Evolutionary conservation across 169 alveolate species (phyloP).

Genomic region (Plasmodium coatneyi): DNA sequence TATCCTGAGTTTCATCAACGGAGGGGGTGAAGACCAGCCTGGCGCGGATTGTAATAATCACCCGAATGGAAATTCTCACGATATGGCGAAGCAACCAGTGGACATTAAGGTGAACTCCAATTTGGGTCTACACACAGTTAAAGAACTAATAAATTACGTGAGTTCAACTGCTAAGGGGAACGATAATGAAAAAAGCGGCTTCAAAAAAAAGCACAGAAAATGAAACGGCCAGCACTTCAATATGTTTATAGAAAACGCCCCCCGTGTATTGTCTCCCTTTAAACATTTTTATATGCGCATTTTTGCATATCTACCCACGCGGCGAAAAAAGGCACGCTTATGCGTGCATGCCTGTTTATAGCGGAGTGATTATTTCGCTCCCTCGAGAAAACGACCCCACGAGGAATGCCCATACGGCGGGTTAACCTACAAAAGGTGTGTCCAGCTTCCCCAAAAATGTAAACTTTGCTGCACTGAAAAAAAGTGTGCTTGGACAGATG

Average conservation of each 20-base stretch:
- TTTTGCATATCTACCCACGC: background rate
- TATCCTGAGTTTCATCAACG: background rate
- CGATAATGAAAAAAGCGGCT: background rate
- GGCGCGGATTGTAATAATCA: background rate
- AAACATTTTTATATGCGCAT: background rate
- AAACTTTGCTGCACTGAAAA: background rate
- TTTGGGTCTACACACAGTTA: conserved; percentile 5
- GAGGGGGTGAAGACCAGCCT: background rate
- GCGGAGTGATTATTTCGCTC: background rate
- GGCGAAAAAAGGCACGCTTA: background rate
- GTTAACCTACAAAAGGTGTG: background rate
- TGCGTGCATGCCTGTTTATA: background rate
- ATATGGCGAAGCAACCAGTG: background rate
- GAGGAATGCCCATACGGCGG: background rate
- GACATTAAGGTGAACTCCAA: background rate
- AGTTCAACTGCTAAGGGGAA: background rate
- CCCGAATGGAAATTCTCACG: background rate
- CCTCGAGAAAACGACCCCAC: background rate
- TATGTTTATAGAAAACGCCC: background rate
- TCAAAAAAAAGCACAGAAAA: background rate
- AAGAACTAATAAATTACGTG: conserved; percentile 49
- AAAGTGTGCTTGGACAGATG: background rate
- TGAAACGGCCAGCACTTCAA: background rate
- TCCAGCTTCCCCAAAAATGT: background rate
- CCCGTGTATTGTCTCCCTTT: background rate